Conservation (phyloP, 139 green algal species). For the Microglena sp. region DNA sequence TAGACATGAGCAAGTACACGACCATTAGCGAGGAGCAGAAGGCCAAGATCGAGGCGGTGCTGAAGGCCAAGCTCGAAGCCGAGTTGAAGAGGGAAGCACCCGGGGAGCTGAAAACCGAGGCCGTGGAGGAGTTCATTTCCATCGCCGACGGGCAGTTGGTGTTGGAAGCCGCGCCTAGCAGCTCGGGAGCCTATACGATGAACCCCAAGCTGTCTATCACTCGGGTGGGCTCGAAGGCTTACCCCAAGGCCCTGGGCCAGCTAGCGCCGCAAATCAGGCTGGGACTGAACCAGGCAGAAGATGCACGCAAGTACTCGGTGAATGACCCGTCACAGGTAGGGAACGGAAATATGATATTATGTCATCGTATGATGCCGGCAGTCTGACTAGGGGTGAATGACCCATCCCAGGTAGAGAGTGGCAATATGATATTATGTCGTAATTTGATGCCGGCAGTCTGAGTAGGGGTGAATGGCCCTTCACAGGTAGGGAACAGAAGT, state of each 20-base stretch:
- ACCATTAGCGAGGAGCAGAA: conserved; percentile 62
- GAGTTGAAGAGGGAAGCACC: conserved; percentile 9
- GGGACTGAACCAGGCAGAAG: conserved; percentile 59
- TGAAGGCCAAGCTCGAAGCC: conserved; percentile 17
- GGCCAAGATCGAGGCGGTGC: conserved; percentile 45
- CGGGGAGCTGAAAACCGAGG: conserved; percentile 41
- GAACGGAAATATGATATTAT: background rate
- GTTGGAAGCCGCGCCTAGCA: conserved; percentile 9
- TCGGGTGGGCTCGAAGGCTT: conserved; percentile 63
- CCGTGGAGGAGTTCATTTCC: conserved; percentile 89
- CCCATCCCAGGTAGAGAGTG: background rate
- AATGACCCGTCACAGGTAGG: conserved; percentile 31
- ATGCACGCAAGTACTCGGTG: conserved; percentile 39
- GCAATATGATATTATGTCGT: no score
- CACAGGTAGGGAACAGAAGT: no score
- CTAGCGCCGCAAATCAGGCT: conserved; percentile 58
- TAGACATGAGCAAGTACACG: conserved; percentile 54
- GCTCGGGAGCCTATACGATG: conserved; percentile 18
- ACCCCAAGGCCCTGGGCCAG: conserved; percentile 45
- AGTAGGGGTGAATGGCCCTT: background rate
- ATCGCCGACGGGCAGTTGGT: conserved; percentile 71
- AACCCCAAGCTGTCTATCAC: conserved; percentile 56
- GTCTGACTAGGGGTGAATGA: background rate
- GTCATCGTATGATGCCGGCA: background rate
- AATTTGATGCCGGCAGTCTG: background rate